These are phyloP conservation scores for Claviceps maximensis DNA, from an alignment of 2,329 filamentous ascomycete genomes.

Conservation along the genomic window DNA sequence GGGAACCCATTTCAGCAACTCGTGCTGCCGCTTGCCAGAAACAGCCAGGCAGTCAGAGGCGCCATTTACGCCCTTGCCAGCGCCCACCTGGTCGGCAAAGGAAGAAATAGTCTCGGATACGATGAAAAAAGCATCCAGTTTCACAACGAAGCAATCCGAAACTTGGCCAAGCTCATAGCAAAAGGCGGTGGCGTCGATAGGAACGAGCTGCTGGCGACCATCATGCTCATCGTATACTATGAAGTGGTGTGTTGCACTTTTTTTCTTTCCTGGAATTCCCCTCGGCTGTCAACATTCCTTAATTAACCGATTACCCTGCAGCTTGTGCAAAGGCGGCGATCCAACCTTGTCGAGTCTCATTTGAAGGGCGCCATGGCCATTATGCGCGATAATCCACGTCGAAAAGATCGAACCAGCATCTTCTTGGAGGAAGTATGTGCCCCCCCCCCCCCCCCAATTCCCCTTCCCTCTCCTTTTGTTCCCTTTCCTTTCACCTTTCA, in stretches of 20 bases:
- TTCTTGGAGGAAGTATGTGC: conserved; percentile 44
- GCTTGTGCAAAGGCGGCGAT: conserved; percentile 46
- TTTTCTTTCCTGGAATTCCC: neutral
- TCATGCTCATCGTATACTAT: conserved; percentile 50
- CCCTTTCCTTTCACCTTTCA: too few species aligned
- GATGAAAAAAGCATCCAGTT: conserved; percentile 44
- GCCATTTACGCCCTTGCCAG: conserved; percentile 74
- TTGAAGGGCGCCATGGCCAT: conserved; percentile 49
- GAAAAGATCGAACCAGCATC: conserved; percentile 35
- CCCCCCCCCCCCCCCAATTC: too few species aligned
- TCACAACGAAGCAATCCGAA: conserved; percentile 46
- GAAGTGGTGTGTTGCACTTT: conserved; percentile 39
- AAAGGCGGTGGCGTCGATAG: conserved; percentile 33
- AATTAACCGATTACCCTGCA: conserved; percentile 14
- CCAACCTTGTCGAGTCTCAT: conserved; percentile 47
- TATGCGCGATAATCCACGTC: conserved; percentile 35
- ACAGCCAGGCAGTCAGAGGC: conserved; percentile 53
- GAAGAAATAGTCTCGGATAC: conserved; percentile 27
- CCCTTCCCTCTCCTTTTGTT: too few species aligned
- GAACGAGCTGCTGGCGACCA: conserved; percentile 46
- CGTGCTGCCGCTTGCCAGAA: conserved; percentile 44
- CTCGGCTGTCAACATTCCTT: neutral
- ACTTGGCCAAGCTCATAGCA: conserved; percentile 42
- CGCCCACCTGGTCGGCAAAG: conserved; percentile 64
- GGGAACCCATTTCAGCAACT: conserved; percentile 52